Evolutionary conservation across 768 basidiomycete genomes (phyloP).

Genomic region (Mrakia blollopis): DNA sequence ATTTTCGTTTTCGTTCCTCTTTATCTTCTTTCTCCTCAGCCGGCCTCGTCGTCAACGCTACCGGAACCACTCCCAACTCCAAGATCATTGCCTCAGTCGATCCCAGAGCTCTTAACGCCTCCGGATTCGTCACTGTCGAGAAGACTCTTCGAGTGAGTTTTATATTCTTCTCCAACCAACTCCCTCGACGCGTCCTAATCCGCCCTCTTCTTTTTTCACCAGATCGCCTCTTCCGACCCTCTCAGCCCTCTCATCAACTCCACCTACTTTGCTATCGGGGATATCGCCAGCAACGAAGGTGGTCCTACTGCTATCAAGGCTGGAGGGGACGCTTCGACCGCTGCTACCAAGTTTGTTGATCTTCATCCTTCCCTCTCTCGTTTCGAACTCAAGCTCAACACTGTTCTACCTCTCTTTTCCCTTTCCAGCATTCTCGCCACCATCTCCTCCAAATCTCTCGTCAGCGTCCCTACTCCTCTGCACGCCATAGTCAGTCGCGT

Average conservation of each 20-base stretch:
- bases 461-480: neutral
- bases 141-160: neutral
- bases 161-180: neutral
- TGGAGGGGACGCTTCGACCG: neutral
- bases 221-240: slow-evolving; percentile 56
- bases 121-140: neutral
- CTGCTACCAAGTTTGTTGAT: neutral
- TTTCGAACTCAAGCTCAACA: too few species aligned
- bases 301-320: neutral
- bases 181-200: neutral
- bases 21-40: neutral
- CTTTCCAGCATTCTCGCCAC: neutral
- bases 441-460: neutral
- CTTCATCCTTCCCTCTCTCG: neutral
- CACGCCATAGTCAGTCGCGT: neutral
- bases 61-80: neutral
- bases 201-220: neutral
- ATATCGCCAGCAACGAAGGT: slow-evolving; percentile 58
- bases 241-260: slow-evolving; percentile 77
- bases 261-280: slow-evolving; percentile 58
- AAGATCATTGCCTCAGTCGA: neutral
- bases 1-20: neutral
- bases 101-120: neutral
- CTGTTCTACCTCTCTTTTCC: too few species aligned
- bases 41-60: neutral